Conservation (phyloP, 805 yeast species). For the Kodamaea lidongshanica region DNA sequence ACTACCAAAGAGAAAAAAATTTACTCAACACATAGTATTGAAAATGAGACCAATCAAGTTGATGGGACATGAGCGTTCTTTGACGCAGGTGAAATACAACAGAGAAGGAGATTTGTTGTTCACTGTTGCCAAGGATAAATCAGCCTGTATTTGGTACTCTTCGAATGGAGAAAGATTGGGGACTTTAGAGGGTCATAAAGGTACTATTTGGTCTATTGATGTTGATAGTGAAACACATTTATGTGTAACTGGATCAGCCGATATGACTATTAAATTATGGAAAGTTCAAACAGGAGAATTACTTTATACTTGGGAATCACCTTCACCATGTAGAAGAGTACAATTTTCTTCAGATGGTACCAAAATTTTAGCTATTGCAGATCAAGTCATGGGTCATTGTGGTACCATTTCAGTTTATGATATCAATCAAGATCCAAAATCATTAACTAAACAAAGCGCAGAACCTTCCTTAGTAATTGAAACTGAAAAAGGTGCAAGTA, state of each 20-base stretch:
- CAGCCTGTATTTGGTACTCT: slow-evolving; percentile 89
- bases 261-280: slow-evolving; percentile 82
- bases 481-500: slow-evolving; percentile 52
- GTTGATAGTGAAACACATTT: slow-evolving; percentile 63
- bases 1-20: slow-evolving; percentile 12
- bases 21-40: slow-evolving; percentile 7
- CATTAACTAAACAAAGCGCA: slow-evolving; percentile 35
- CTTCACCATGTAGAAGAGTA: slow-evolving; percentile 87
- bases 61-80: slow-evolving; percentile 96
- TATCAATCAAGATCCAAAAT: slow-evolving; percentile 42
- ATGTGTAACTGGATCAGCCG: slow-evolving; percentile 88
- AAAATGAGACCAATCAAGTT: slow-evolving; percentile 49
- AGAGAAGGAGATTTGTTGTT: slow-evolving; percentile 90
- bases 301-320: slow-evolving; percentile 63
- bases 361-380: slow-evolving; percentile 70
- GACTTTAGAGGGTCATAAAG: slow-evolving; percentile 75
- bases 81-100: slow-evolving; percentile 94
- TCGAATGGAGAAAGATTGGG: slow-evolving; percentile 96
- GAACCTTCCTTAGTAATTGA: slow-evolving; percentile 57
- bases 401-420: slow-evolving; percentile 72
- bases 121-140: slow-evolving; percentile 86
- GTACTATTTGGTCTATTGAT: slow-evolving; percentile 94
- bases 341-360: slow-evolving; percentile 73
- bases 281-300: slow-evolving; percentile 70
- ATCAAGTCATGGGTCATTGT: slow-evolving; percentile 83